Evolutionary conservation across 441 rosid species (phyloP).

Genomic region (Mallotus japonicus): DNA sequence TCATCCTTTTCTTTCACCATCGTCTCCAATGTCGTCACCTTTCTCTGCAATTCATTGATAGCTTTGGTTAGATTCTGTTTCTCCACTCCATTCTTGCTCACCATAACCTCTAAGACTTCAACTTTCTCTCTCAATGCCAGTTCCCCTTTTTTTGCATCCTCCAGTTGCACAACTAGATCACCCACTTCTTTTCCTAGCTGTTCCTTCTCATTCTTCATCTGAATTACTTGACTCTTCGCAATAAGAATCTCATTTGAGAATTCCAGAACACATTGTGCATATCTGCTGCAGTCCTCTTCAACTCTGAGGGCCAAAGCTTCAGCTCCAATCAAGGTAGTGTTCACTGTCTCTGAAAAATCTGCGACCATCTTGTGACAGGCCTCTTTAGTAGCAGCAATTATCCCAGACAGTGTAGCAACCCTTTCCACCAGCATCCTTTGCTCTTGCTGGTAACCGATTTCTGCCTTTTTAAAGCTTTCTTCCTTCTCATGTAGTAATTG

Average conservation of each 20-base stretch:
- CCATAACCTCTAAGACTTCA: conserved; percentile 44
- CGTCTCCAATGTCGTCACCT: conserved; percentile 38
- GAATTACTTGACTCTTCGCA: conserved; percentile 41
- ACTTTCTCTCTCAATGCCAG: conserved; percentile 37
- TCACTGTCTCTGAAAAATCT: conserved; percentile 42
- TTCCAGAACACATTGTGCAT: conserved; percentile 36
- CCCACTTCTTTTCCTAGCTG: conserved; percentile 32
- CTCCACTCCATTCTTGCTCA: conserved; percentile 46
- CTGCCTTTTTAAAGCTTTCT: conserved; percentile 55
- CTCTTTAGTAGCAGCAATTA: conserved; percentile 36
- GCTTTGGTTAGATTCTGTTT: conserved; percentile 42
- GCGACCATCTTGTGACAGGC: conserved; percentile 47
- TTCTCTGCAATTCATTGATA: conserved; percentile 38
- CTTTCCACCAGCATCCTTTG: conserved; percentile 52
- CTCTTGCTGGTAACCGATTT: conserved; percentile 61
- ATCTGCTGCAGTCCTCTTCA: conserved; percentile 37
- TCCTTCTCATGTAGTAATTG: conserved; percentile 78
- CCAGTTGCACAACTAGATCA: conserved; percentile 38
- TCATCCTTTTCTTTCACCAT: conserved; percentile 54
- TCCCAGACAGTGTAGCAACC: conserved; percentile 36
- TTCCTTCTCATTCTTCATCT: conserved; percentile 40
- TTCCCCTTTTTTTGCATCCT: conserved; percentile 38
- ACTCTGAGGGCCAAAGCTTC: conserved; percentile 40
- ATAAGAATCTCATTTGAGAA: conserved; percentile 39
- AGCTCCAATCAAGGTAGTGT: conserved; percentile 32